Base-by-base conservation (phyloP, 495 filamentous ascomycete species). In the Neurospora sp. region DNA sequence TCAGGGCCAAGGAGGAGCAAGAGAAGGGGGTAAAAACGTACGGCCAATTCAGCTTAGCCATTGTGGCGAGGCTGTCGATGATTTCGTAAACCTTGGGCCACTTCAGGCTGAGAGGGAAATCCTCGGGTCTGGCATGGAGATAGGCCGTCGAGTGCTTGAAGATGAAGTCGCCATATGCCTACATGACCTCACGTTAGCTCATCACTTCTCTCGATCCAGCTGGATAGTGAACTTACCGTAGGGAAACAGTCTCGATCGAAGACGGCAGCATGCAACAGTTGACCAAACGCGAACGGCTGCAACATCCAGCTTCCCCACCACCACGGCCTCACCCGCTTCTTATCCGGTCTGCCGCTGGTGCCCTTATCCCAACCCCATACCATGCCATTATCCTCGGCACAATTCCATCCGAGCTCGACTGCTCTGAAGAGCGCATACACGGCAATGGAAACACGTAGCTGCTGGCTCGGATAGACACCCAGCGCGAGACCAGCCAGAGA, bases 221-320 rank as follows among this genome's bases (percentile, higher is more conserved):
- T 41, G 68, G n/a, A 16, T n/a, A 20, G 12, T 14, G 16, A 72
- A 77, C 80, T 72, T 59, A 79, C 80, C 46, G 75, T 84, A 0
- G 95, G 94, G 74, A 94, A 93, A 78, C 91, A 93, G 77, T 97
- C 94, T 69, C 92, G 87, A 79, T 98, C 94, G 83, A 98, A 98
- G 39, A 98, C 88, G 80, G 94, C 92, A 3, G 95, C 91, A 81
- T 98, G 93, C 70, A 98, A 84, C 70, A 99, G 85, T 82, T 98
- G 96, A 40, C 94, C 96, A 77, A 89, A 93, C 14, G 94, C 90
- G n/a, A 96, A 78, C 1, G 96, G 96, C 87, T 97, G 94, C 77
- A 98, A 82, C 86, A 98, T 84, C 95, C 95, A 98, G 78, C 93
- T 97, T 31, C 95, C 96, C 85, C 94, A 95, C 96, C 96, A 99